These are phyloP conservation scores for Alternaria burnsii DNA, from an alignment of 2,329 filamentous ascomycete genomes.

Conservation along the genomic window DNA sequence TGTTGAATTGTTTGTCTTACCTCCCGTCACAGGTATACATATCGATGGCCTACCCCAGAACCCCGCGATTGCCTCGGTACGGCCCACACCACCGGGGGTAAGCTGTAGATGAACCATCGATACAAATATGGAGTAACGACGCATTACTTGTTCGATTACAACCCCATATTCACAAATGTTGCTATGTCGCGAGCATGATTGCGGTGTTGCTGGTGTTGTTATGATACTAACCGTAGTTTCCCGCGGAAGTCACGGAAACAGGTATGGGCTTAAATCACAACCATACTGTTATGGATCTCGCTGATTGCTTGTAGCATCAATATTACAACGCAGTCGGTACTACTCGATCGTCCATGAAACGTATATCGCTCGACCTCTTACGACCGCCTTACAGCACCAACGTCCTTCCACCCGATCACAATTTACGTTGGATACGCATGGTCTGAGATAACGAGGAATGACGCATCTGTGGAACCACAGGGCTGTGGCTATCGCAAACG, in stretches of 20 bases:
- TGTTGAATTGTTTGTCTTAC: not conserved
- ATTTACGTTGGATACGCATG: not conserved
- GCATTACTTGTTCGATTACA: not conserved
- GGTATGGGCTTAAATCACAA: not conserved
- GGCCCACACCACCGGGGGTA: not conserved
- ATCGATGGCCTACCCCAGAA: conserved; percentile 6
- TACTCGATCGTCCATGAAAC: not conserved
- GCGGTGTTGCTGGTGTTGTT: not conserved
- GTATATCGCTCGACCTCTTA: not conserved
- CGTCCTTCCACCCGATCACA: not conserved
- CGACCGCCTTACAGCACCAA: not conserved
- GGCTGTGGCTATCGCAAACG: not conserved
- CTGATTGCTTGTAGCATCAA: not conserved
- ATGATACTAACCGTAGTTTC: not conserved
- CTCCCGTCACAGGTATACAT: not conserved
- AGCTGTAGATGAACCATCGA: not conserved
- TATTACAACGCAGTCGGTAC: not conserved
- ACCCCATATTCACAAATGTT: not conserved
- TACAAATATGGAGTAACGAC: not conserved
- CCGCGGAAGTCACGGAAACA: not conserved
- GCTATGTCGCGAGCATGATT: not conserved
- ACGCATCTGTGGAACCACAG: not conserved
- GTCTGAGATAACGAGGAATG: not conserved
- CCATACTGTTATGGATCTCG: not conserved
- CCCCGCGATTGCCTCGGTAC: conserved; percentile 8